Evolutionary conservation across 208 protist genomes (phyloP), one percentile per base, ranked within the genome.

Genomic region (Balamuthia mandrillaris): DNA sequence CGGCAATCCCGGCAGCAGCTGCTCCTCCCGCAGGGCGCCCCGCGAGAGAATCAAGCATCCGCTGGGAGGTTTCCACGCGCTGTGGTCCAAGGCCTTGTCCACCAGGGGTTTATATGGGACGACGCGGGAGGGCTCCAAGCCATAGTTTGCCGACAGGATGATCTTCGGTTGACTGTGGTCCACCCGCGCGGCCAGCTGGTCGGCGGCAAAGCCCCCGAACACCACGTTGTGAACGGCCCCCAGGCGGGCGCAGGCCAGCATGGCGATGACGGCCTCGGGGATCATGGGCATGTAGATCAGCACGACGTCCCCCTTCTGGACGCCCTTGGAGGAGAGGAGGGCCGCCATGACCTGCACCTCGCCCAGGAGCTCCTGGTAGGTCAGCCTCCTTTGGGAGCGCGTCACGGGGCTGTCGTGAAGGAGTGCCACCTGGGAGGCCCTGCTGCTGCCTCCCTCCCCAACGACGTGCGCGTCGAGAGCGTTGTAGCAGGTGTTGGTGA

Each of bases 141-240:
- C 81, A 45, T 39, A 72, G 35, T 31, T 65, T 0, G 72, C 31
- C 3, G 83, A 61, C 29, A 89, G 39, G 7, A 87, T 56, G 10
- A 77, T 33, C 54, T 82, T 87, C 0, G 88, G 65, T 39, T 41
- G 5, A n/a, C 61, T 39, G 29, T 85, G 47, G 44, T 86, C 54
- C 16, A 90, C 74, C 16, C 88, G 39, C 12, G 52, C 33, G 7
- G 88, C 88, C 6, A 90, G 56, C 52, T 90, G 66, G 33, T 87
- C 39, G 39, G 44, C 1, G 12, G 63, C 31, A 37, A 89, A 89
- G 27, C 86, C 86, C n/a, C 86, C 86, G 70, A 89, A 89, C 6
- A 89, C 86, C 4, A 89, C 86, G 24, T 41, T 52, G 31, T 89
- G 86, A 72, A 83, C 60, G 5, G 86, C 86, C n/a, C 51, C 74